Evolutionary conservation across 495 filamentous ascomycete genomes (phyloP).

Genomic region (Apiosordaria backusii): DNA sequence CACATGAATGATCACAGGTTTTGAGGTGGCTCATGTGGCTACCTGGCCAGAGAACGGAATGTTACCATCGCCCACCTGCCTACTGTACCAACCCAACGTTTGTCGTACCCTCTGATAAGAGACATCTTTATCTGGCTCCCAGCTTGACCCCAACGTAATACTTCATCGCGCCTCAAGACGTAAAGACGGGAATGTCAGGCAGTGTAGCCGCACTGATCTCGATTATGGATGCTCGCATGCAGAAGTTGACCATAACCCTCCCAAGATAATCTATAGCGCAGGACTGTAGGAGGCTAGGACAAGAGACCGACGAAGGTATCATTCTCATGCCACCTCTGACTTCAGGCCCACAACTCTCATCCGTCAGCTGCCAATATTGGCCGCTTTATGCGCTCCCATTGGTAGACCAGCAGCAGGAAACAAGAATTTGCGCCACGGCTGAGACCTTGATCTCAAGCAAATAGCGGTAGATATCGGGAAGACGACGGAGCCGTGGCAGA

Average conservation of each 20-base stretch:
- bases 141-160: background rate
- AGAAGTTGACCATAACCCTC: background rate
- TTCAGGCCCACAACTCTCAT: background rate
- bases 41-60: constrained; percentile 12
- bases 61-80: constrained; percentile 9
- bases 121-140: background rate
- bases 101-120: background rate
- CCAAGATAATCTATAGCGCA: background rate
- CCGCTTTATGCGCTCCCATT: constrained; percentile 9
- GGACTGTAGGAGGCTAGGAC: background rate
- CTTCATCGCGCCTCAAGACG: constrained; percentile 11
- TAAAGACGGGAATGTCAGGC: constrained; percentile 10
- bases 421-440: constrained; percentile 43
- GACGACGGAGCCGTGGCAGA: background rate
- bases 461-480: background rate
- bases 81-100: too few species aligned
- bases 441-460: constrained; percentile 21
- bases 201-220: constrained; percentile 15
- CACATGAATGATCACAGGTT: constrained; percentile 21
- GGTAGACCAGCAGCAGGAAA: constrained; percentile 30
- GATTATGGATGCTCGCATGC: constrained; percentile 12
- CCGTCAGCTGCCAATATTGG: constrained; percentile 23
- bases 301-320: background rate
- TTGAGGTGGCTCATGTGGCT: constrained; percentile 4
- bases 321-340: background rate